Evolutionary conservation across 2,329 filamentous ascomycete genomes (phyloP).

Genomic region (Pseudocercospora crystallina): DNA sequence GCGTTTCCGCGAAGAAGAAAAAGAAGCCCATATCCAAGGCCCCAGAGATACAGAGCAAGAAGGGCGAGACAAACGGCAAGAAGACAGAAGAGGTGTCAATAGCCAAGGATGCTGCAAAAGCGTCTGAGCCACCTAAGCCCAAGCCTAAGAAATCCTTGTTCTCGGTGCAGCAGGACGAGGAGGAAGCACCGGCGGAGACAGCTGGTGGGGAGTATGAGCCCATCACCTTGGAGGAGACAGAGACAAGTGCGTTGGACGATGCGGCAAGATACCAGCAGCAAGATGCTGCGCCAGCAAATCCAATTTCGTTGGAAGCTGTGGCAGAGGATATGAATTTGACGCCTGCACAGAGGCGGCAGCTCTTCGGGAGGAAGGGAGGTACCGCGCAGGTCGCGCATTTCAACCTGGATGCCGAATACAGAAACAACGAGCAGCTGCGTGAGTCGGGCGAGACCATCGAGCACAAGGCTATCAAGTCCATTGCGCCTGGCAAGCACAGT

Average conservation of each 20-base stretch:
- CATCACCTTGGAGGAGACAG: slow-evolving; percentile 27
- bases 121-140: slow-evolving; percentile 26
- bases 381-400: slow-evolving; percentile 71
- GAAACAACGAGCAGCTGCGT: slow-evolving; percentile 75
- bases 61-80: slow-evolving; percentile 5
- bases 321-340: slow-evolving; percentile 79
- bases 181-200: slow-evolving; percentile 8
- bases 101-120: slow-evolving; percentile 1
- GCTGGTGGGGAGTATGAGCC: slow-evolving; percentile 37
- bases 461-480: slow-evolving; percentile 78
- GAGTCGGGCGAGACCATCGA: slow-evolving; percentile 65
- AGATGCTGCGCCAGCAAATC: slow-evolving; percentile 16
- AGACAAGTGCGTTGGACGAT: slow-evolving; percentile 6
- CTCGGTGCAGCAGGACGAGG: slow-evolving; percentile 55
- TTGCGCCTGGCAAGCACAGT: slow-evolving; percentile 86
- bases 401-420: slow-evolving; percentile 85
- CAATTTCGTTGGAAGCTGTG: slow-evolving; percentile 65
- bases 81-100: slow-evolving; percentile 1
- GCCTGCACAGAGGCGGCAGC: slow-evolving; percentile 71
- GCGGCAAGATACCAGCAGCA: slow-evolving; percentile 5
- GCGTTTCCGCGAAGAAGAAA: slow-evolving; percentile 71
- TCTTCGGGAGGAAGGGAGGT: slow-evolving; percentile 68
- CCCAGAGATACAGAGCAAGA: neutral
- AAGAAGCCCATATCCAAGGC: slow-evolving; percentile 57
- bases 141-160: slow-evolving; percentile 70